Conservation (phyloP, 176 grass and related monocot species). For the Eremochloa ophiuroides region DNA sequence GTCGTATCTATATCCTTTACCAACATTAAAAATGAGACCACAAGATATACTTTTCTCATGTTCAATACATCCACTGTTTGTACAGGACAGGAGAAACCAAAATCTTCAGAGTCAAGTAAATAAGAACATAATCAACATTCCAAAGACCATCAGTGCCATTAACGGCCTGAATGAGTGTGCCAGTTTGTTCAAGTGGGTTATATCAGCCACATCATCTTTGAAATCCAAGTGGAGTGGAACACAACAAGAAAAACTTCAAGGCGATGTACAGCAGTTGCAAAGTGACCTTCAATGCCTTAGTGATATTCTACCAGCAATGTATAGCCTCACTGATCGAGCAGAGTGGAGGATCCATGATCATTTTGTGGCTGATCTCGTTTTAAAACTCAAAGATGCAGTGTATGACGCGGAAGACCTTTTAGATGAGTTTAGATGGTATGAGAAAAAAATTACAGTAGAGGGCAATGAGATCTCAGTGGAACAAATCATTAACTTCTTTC, state of each 20-base stretch:
- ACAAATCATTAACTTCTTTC: neutral
- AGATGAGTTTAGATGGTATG: neutral
- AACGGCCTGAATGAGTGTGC: neutral
- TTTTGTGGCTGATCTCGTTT: neutral
- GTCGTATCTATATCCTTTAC: too few species aligned
- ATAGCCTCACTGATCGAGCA: constrained; percentile 7
- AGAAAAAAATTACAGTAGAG: neutral
- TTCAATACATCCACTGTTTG: neutral
- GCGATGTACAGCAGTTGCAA: neutral
- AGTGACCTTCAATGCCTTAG: neutral
- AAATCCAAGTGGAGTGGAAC: too few species aligned
- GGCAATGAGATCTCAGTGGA: neutral
- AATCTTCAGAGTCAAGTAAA: neutral
- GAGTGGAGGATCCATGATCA: neutral
- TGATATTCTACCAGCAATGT: neutral
- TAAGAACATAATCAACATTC: neutral
- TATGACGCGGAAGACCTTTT: neutral
- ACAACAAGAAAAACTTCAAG: neutral
- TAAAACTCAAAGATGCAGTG: neutral
- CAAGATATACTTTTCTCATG: neutral
- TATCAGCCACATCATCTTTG: neutral
- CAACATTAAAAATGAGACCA: too few species aligned
- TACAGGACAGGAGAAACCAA: neutral
- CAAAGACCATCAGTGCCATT: neutral
- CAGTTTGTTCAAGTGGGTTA: neutral